Evolutionary conservation across 176 grass and related monocot species (phyloP).

Genomic region (Luzula sylvatica): DNA sequence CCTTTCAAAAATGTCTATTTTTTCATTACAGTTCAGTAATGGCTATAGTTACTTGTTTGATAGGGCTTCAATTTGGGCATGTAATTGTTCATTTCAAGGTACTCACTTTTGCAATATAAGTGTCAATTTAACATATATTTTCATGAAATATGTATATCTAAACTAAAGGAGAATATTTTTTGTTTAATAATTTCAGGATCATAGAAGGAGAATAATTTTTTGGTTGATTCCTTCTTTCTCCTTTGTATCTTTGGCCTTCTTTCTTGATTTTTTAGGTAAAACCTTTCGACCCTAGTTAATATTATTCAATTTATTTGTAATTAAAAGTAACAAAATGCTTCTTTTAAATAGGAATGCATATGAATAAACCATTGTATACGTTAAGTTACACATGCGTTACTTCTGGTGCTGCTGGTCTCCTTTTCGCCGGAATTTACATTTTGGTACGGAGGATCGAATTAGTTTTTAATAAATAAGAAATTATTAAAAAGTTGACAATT

Average conservation of each 20-base stretch:
- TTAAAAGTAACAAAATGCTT: neutral
- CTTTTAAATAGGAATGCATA: constrained; percentile 34
- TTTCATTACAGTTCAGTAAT: constrained; percentile 45
- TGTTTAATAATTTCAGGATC: constrained; percentile 31
- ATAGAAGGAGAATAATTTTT: constrained; percentile 30
- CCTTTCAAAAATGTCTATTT: neutral
- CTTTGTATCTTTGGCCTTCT: constrained; percentile 42
- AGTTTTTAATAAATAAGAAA: neutral
- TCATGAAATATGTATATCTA: neutral
- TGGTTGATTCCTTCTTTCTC: constrained; percentile 50
- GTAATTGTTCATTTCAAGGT: constrained; percentile 62
- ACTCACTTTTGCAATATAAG: neutral
- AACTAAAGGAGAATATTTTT: neutral
- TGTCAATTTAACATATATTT: neutral
- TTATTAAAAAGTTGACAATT: neutral
- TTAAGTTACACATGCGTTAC: constrained; percentile 67
- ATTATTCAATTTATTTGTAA: neutral
- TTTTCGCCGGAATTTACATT: constrained; percentile 49
- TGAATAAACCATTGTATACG: constrained; percentile 79
- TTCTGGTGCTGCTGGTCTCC: constrained; percentile 41
- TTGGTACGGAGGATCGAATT: constrained; percentile 37
- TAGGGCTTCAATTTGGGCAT: constrained; percentile 81
- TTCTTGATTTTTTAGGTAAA: constrained; percentile 52
- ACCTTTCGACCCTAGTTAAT: neutral
- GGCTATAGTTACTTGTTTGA: constrained; percentile 73